These are phyloP conservation scores for Phytopythium vexans DNA, from an alignment of 352 stramenopile genomes.

Conservation along the genomic window DNA sequence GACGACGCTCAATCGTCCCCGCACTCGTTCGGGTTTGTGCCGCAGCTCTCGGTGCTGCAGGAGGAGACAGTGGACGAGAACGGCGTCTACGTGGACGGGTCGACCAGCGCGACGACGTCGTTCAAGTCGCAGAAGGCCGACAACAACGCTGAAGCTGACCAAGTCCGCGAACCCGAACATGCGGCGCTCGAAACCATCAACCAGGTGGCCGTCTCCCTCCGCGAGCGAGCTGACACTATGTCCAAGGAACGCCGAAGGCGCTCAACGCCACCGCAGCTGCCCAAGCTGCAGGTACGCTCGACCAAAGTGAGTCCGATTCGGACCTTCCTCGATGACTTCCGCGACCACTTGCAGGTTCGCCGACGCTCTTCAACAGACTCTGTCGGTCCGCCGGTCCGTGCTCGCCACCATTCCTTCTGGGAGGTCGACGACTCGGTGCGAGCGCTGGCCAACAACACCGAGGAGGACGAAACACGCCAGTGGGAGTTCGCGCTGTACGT, in stretches of 20 bases:
- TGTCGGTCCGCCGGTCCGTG: no score
- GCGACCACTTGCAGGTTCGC: constrained; percentile 31
- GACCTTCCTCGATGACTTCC: constrained; percentile 45
- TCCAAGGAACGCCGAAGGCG: neutral
- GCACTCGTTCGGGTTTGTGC: neutral
- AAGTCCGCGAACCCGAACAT: neutral
- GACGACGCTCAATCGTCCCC: neutral
- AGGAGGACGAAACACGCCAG: constrained; percentile 26
- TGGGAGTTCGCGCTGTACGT: constrained; percentile 56
- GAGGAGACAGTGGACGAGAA: constrained; percentile 9
- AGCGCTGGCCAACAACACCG: neutral
- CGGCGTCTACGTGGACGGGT: constrained; percentile 7
- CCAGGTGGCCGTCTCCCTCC: no score
- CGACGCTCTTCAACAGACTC: neutral
- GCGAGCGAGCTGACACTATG: no score
- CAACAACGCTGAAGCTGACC: constrained; percentile 1
- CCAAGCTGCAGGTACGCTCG: constrained; percentile 29
- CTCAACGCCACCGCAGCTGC: constrained; percentile 14
- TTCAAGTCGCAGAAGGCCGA: constrained; percentile 9
- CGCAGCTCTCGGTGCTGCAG: neutral
- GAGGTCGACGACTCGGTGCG: constrained; percentile 6
- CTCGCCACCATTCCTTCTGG: no score
- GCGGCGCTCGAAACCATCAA: neutral
- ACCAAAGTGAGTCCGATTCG: constrained; percentile 29
- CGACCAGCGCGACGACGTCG: neutral